Conservation (phyloP, 2,329 filamentous ascomycete species). For the Alternaria hordeiaustralica region DNA sequence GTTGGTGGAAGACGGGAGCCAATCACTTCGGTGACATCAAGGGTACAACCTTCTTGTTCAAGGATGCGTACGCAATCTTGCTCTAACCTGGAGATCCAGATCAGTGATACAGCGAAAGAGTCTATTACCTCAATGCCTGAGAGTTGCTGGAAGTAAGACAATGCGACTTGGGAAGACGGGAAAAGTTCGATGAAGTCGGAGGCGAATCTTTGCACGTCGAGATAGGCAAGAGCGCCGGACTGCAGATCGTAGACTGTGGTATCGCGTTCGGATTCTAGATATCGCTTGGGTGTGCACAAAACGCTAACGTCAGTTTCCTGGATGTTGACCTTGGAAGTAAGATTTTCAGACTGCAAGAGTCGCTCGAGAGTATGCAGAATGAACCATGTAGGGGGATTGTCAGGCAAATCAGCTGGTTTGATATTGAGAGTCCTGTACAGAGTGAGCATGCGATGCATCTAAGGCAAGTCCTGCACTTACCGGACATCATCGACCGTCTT, state of each 20-base stretch:
- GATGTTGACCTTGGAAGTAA: conserved; percentile 23
- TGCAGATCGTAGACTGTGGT: conserved; percentile 22
- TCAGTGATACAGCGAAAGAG: conserved; percentile 32
- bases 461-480: conserved; percentile 16
- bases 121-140: conserved; percentile 19
- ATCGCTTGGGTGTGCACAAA: conserved; percentile 31
- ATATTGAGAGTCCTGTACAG: conserved; percentile 22
- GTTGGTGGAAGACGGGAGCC: conserved; percentile 15
- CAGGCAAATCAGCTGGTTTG: conserved; percentile 21
- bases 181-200: conserved; percentile 26
- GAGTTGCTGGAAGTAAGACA: conserved; percentile 14
- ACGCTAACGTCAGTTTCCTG: conserved; percentile 17
- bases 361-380: conserved; percentile 18
- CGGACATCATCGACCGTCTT: conserved; percentile 13
- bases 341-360: conserved; percentile 8
- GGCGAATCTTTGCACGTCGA: conserved; percentile 29
- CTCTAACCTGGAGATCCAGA: conserved; percentile 26
- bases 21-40: conserved; percentile 26
- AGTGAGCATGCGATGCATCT: background rate
- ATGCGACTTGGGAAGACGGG: conserved; percentile 18
- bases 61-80: conserved; percentile 22
- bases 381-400: conserved; percentile 35
- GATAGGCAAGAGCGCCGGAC: conserved; percentile 25
- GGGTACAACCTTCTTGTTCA: conserved; percentile 17
- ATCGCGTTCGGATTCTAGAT: conserved; percentile 25